These are phyloP conservation scores for Chondrus crispus DNA, from an alignment of 23 red algal species.

Conservation along the genomic window DNA sequence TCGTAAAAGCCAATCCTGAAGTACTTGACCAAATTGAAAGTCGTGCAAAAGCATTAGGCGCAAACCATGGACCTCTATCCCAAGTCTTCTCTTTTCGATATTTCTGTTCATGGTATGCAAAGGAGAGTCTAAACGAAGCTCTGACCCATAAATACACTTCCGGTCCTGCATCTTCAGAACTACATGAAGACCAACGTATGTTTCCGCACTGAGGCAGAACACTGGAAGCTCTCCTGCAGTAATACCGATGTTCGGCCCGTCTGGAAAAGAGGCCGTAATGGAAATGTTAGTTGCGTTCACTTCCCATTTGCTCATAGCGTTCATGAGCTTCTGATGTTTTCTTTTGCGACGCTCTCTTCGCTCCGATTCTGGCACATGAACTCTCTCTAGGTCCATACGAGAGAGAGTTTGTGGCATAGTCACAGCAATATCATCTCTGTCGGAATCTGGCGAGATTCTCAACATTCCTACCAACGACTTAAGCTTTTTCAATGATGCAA, in stretches of 20 bases:
- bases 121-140: conserved; percentile 34
- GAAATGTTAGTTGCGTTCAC: conserved; percentile 24
- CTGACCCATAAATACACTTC: conserved; percentile 23
- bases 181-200: conserved; percentile 32
- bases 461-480: background rate
- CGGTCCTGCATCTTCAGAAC: conserved; percentile 38
- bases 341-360: background rate
- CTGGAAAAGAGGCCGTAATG: conserved; percentile 56
- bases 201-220: conserved; percentile 30
- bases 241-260: conserved; percentile 52
- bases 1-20: conserved; percentile 76
- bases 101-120: conserved; percentile 46
- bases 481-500: conserved; percentile 7
- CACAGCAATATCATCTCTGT: background rate
- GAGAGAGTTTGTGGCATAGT: background rate
- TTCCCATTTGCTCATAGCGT: conserved; percentile 27
- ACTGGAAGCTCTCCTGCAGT: conserved; percentile 39
- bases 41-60: conserved; percentile 44
- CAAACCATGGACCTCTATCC: conserved; percentile 32
- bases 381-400: background rate
- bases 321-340: conserved; percentile 13
- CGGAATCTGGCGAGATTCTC: background rate
- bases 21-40: conserved; percentile 50
- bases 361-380: conserved; percentile 15
- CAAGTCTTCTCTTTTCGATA: conserved; percentile 39